These are phyloP conservation scores for Erysiphe pulchra DNA, from an alignment of 2,329 filamentous ascomycete genomes.

Conservation along the genomic window DNA sequence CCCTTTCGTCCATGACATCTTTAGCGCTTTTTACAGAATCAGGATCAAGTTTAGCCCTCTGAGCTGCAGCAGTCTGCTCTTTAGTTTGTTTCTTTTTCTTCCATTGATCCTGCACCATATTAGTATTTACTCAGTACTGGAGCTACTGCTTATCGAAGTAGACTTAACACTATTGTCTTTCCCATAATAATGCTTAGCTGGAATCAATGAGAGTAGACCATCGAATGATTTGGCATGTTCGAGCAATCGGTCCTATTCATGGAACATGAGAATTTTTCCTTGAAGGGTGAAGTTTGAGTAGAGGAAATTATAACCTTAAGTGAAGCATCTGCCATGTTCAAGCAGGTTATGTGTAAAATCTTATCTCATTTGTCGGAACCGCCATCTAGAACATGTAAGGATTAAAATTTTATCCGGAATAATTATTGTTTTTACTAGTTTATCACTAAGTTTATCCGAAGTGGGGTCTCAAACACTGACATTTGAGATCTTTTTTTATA, in stretches of 20 bases:
- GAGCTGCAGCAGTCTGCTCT: constrained; percentile 57
- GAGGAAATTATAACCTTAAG: constrained; percentile 7
- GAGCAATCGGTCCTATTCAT: constrained; percentile 23
- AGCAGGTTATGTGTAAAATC: too few relatives aligned
- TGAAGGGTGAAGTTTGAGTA: too few relatives aligned
- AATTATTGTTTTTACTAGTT: too few relatives aligned
- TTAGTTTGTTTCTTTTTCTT: constrained; percentile 88
- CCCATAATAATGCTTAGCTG: constrained; percentile 45
- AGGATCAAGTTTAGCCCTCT: constrained; percentile 73
- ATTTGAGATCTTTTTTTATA: too few relatives aligned
- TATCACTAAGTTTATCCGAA: too few relatives aligned
- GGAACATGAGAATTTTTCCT: not conserved
- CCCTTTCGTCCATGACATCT: constrained; percentile 69
- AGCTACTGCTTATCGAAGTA: not conserved
- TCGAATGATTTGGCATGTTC: constrained; percentile 17
- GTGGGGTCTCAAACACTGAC: too few relatives aligned
- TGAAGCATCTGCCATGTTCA: constrained; percentile 13
- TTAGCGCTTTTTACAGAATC: constrained; percentile 78
- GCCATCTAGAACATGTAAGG: too few relatives aligned
- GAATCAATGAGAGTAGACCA: constrained; percentile 42
- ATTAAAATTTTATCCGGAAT: too few relatives aligned
- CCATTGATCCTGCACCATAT: constrained; percentile 54
- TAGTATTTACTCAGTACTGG: constrained; percentile 4
- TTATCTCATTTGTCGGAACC: too few relatives aligned
- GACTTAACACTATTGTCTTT: constrained; percentile 41